Conservation (phyloP, 1,139 yeast genomes). For the Yamadazyma jaroonii region DNA sequence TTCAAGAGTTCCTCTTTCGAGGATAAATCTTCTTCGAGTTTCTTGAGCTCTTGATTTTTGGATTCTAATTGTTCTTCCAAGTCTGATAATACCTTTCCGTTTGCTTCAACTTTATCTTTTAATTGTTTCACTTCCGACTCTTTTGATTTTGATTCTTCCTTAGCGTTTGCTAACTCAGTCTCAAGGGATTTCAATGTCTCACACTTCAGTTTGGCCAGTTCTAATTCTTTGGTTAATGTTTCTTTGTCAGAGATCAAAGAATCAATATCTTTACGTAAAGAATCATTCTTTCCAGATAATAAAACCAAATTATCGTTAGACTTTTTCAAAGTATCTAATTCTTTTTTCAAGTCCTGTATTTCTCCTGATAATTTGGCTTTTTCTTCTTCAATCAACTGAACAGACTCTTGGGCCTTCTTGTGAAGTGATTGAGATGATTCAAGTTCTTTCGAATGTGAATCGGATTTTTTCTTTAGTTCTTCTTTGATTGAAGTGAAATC, state of each 20-base stretch:
- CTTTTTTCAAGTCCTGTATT: constrained; percentile 7
- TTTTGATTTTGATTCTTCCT: constrained; percentile 7
- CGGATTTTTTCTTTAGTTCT: not conserved
- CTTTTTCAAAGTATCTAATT: constrained; percentile 17
- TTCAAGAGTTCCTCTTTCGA: not conserved
- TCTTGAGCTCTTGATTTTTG: not conserved
- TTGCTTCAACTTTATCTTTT: constrained; percentile 5
- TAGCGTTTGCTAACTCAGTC: constrained; percentile 3
- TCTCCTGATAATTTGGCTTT: constrained; percentile 2
- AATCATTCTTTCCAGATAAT: constrained; percentile 3
- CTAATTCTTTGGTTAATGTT: constrained; percentile 8
- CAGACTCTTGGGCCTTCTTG: constrained; percentile 3
- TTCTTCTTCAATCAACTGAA: constrained; percentile 4
- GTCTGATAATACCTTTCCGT: not conserved
- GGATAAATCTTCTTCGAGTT: not conserved
- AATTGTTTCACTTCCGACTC: constrained; percentile 5
- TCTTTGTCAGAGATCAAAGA: constrained; percentile 17
- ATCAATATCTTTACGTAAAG: constrained; percentile 6
- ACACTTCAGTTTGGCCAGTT: constrained; percentile 1
- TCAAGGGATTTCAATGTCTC: not conserved
- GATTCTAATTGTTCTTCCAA: not conserved
- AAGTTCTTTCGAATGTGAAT: constrained; percentile 5
- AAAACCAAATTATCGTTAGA: constrained; percentile 19
- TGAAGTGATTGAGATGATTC: not conserved
- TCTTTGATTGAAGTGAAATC: not conserved